phyloP scores from a whole-genome alignment of 2,329 filamentous ascomycete genomes.

The Penicillium glabrum region DNA sequence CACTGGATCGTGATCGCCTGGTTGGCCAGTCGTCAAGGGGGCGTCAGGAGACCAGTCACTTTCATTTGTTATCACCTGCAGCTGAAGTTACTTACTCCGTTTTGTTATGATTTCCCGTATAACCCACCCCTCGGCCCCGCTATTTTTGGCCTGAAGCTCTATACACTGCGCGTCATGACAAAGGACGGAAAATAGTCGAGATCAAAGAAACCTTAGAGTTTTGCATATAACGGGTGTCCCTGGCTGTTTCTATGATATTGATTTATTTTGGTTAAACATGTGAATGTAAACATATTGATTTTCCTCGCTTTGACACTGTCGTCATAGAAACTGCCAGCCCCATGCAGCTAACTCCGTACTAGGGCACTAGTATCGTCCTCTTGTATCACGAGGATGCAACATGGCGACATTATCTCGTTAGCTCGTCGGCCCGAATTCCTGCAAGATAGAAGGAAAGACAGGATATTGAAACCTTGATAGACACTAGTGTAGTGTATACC shows the following conservation, averaged over 20 bases:
- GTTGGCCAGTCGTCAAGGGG: conserved; percentile 9
- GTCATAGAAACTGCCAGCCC: neutral
- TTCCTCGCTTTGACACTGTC: neutral
- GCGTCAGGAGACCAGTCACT: conserved; percentile 22
- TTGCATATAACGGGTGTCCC: neutral
- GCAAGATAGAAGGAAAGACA: neutral
- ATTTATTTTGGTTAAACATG: neutral
- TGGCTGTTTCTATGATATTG: neutral
- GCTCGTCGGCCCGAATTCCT: neutral
- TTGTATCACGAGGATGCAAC: conserved; percentile 5
- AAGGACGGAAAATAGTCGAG: neutral
- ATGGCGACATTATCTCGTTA: neutral
- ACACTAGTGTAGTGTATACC: neutral
- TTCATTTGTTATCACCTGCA: conserved; percentile 23
- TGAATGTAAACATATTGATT: neutral
- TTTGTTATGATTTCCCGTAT: neutral
- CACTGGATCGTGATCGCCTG: conserved; percentile 10
- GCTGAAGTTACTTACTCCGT: conserved; percentile 7
- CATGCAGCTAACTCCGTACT: conserved; percentile 1
- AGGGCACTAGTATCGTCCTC: neutral
- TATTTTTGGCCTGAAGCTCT: neutral
- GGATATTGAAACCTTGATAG: neutral
- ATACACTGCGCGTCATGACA: neutral
- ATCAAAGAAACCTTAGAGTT: neutral
- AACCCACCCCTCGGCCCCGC: neutral